A percentile compares a stretch with the other conserved stretches of the same genome.
Conservation (phyloP, 2,329 filamentous ascomycete genomes). For the Ophiostoma perfectum region DNA sequence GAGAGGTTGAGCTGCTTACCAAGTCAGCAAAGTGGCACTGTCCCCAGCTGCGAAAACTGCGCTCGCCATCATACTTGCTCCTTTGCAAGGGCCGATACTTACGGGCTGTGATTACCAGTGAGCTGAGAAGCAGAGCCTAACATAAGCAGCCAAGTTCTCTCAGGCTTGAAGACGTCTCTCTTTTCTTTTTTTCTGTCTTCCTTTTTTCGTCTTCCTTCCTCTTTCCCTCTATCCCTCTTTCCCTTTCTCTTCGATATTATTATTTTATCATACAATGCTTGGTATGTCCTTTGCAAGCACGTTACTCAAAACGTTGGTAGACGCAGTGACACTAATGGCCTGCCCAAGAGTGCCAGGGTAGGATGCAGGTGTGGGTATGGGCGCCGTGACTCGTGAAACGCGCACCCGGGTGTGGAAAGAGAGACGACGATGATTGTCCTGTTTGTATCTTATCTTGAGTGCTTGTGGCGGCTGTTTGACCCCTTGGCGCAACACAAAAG, state of each 20-base stretch:
- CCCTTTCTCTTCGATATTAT: neutral
- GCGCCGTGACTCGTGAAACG: neutral
- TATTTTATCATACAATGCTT: neutral
- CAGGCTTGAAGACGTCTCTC: no score
- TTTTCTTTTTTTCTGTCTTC: no score
- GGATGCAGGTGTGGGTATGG: neutral
- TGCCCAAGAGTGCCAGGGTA: neutral
- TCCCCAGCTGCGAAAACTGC: no score
- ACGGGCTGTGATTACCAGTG: no score
- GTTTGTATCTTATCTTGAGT: neutral
- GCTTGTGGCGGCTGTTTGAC: constrained; percentile 7
- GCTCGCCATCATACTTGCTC: no score
- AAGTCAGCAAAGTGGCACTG: no score
- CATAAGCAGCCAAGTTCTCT: neutral
- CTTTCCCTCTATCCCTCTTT: neutral
- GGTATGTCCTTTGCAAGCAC: neutral
- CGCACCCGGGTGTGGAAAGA: neutral
- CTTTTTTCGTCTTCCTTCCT: no score
- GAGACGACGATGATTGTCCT: neutral
- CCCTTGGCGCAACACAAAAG: neutral
- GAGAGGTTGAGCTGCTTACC: no score
- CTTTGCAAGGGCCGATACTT: no score
- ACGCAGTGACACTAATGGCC: neutral
- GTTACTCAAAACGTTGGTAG: neutral
- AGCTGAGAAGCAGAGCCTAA: no score